Conservation (phyloP, 2,329 filamentous ascomycete genomes). For the Aaosphaeria arxii region DNA sequence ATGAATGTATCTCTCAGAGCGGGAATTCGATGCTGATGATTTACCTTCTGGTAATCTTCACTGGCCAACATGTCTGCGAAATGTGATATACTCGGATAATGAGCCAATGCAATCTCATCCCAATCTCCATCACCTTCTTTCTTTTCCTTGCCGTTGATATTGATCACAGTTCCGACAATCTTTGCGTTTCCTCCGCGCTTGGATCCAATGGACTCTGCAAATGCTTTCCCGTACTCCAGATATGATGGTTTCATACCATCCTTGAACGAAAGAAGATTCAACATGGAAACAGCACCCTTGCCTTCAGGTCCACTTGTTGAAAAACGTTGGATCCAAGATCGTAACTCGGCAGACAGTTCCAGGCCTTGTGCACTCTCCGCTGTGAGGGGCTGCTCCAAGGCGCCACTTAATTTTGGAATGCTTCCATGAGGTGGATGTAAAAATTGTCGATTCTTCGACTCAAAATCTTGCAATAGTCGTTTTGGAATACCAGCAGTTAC, state of each 20-base stretch:
- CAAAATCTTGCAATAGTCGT: slow-evolving; percentile 38
- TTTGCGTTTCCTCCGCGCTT: slow-evolving; percentile 59
- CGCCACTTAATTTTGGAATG: slow-evolving; percentile 37
- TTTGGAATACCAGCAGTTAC: slow-evolving; percentile 45
- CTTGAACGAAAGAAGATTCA: slow-evolving; percentile 61
- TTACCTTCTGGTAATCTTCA: slow-evolving; percentile 58
- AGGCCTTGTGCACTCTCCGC: slow-evolving; percentile 47
- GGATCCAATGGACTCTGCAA: slow-evolving; percentile 48
- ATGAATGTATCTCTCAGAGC: slow-evolving; percentile 53
- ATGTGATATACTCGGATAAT: slow-evolving; percentile 61
- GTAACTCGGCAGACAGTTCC: slow-evolving; percentile 52
- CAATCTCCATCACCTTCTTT: slow-evolving; percentile 39
- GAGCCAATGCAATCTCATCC: slow-evolving; percentile 64
- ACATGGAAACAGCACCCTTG: slow-evolving; percentile 56
- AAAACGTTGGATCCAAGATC: slow-evolving; percentile 48
- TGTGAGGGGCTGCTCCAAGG: slow-evolving; percentile 19
- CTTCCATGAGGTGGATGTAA: slow-evolving; percentile 35
- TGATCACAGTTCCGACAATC: slow-evolving; percentile 58
- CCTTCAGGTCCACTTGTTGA: slow-evolving; percentile 16
- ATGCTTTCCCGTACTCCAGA: slow-evolving; percentile 56
- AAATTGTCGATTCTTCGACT: slow-evolving; percentile 34
- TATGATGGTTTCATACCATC: slow-evolving; percentile 53
- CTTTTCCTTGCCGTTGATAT: slow-evolving; percentile 7
- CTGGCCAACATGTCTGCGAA: slow-evolving; percentile 61
- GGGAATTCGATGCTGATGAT: slow-evolving; percentile 51